Evolutionary conservation across 495 filamentous ascomycete genomes (phyloP), one percentile per base, ranked within the genome.

Genomic region (Annulohypoxylon maeteangense): DNA sequence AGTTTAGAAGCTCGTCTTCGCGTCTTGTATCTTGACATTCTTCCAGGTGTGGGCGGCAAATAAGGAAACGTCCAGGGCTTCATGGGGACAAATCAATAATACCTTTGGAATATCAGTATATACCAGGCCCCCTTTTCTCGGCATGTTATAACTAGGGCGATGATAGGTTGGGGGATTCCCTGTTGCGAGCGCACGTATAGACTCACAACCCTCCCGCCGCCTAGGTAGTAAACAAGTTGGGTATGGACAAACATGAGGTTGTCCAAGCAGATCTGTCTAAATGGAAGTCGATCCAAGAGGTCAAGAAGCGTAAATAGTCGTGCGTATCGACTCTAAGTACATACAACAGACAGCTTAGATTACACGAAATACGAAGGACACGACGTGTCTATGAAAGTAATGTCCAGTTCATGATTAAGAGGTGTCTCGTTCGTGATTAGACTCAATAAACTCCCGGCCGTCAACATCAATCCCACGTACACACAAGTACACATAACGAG

Each of bases 101-200:
- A 34, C 25, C 65, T 68, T 29, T 34, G 42, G 47, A 65, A 67
- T 65, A 71, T 65, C 47, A 68, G 14, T 38, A 25, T 54, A 68
- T 61, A 51, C 58, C 48, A 18, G 57, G 38, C 25, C 23, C 31
- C 25, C 23, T 23, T 32, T 20, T 20, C n/a, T n/a, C 23, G 29
- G 10, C 5, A 23, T 48, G 12, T 48, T 25, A 51, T 51, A 51
- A 25, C 11, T 31, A 7, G 23, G 45, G 45, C 8, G 25, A 51
- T 20, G 12, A 18, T 7, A 5, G 40, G 6, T 27, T 14, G 47
- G 23, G 22, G 47, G 47, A 3, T 14, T 27, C 12, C 29, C 11
- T 23, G 25, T 14, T 14, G 20, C 22, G 10, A 29, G 12, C 47
- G 12, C 23, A 51, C 12, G 23, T 29, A 23, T 29, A 14, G 29